A percentile compares a stretch with the other conserved stretches of the same genome.
These are phyloP conservation scores for Coemansia sp. DNA, from an alignment of 192 early-diverging fungal genomes.

Conservation along the genomic window DNA sequence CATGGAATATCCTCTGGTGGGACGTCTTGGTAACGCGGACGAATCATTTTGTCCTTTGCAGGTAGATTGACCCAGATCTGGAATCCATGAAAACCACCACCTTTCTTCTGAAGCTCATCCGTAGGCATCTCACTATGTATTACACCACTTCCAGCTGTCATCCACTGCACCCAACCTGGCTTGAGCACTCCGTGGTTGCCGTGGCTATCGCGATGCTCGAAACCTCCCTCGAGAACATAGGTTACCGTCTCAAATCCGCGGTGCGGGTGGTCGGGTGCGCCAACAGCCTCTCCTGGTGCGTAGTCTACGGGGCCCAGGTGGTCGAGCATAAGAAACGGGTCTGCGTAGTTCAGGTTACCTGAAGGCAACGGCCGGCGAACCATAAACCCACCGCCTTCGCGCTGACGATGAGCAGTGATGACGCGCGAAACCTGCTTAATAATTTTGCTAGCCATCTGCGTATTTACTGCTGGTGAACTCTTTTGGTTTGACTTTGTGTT, in stretches of 20 bases:
- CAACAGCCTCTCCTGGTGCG: constrained; percentile 58
- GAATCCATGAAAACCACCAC: constrained; percentile 54
- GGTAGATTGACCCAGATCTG: constrained; percentile 81
- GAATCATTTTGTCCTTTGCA: constrained; percentile 67
- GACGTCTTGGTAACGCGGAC: constrained; percentile 73
- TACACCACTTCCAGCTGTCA: constrained; percentile 74
- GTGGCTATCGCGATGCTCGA: constrained; percentile 74
- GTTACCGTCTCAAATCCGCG: constrained; percentile 82
- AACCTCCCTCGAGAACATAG: constrained; percentile 65
- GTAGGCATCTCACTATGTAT: constrained; percentile 75
- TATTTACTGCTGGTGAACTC: neutral
- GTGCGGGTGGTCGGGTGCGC: constrained; percentile 73
- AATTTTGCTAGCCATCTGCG: constrained; percentile 36
- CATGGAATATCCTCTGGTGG: constrained; percentile 64
- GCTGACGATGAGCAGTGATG: constrained; percentile 52
- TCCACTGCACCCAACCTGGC: constrained; percentile 75
- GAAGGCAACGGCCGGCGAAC: constrained; percentile 78
- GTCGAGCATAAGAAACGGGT: constrained; percentile 92
- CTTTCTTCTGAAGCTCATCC: constrained; percentile 39
- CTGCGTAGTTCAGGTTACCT: constrained; percentile 65
- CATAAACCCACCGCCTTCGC: constrained; percentile 79
- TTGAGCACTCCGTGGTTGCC: constrained; percentile 69
- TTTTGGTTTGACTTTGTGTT: neutral
- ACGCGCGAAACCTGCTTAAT: constrained; percentile 44
- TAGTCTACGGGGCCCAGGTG: constrained; percentile 57